Evolutionary conservation across 306 rosid species (phyloP), one percentile per base, ranked within the genome.

Genomic region (Prunus padus): DNA sequence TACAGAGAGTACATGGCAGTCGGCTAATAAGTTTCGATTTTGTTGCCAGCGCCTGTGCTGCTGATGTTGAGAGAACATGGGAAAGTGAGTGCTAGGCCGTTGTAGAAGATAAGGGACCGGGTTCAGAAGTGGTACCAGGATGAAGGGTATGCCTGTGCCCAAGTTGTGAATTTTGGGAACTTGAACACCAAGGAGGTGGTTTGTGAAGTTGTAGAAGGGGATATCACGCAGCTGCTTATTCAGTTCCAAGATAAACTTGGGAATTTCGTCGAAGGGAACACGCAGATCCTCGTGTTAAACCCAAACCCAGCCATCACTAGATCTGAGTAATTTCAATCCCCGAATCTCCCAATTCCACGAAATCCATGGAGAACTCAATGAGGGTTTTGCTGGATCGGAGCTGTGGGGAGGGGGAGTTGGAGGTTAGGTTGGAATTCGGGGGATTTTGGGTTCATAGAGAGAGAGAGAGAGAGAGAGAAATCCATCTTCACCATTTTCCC

Each of bases 171-270:
- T 83, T 95, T 95, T 19, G 99, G 99, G 61, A 95, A 95, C 65
- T 84, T 95, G 63, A 95, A 95, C 23, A 95, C 99, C 19, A 88
- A 83, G 78, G 99, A 95, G 86, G 97, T 95, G 60, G 97, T 92
- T 30, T 95, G 99, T 66, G 99, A 95, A 87, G 99, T 95, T 77
- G 97, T 92, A 23, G 97, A 95, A 84, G 99, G 99, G 56, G 99
- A 95, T 76, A 95, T 95, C 22, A 95, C 97, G 3, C 87, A 92
- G 72, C 77, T 90, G 71, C 80, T 77, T n/a, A 86, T 95, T 75
- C 97, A 95, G 77, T 95, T 86, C 73, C 92, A 85, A 76, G 99
- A 95, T 76, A 95, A 95, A 90, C 97, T 95, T 64, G 99, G 97
- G 14, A 92, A 92, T 88, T 81, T 92, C 18, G 90, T 92, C 46